Conservation (phyloP, 768 basidiomycete genomes). For the Multifurca ochricompacta region DNA sequence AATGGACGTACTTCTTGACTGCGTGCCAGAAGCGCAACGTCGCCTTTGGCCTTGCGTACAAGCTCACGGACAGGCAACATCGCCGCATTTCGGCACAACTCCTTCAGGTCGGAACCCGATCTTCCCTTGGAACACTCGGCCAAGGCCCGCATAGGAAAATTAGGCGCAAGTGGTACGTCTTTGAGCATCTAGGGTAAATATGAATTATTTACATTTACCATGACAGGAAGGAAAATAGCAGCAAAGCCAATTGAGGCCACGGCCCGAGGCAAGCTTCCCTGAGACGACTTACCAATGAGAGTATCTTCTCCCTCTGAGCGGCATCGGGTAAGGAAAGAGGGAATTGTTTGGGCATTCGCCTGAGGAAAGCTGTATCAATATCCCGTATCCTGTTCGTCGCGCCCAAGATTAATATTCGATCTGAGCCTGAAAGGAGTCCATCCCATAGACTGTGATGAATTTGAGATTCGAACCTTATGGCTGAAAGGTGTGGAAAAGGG, state of each 20-base stretch:
- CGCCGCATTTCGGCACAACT: slow-evolving; percentile 88
- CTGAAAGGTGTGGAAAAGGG: slow-evolving; percentile 5
- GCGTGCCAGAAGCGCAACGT: slow-evolving; percentile 42
- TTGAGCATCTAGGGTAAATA: slow-evolving; percentile 64
- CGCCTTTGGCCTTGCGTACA: slow-evolving; percentile 46
- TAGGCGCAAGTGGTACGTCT: slow-evolving; percentile 57
- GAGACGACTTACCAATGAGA: slow-evolving; percentile 50
- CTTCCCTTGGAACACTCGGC: slow-evolving; percentile 64
- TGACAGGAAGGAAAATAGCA: not conserved
- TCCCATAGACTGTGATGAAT: slow-evolving; percentile 73
- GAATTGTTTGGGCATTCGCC: slow-evolving; percentile 99
- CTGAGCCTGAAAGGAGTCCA: slow-evolving; percentile 72
- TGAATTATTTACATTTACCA: not conserved
- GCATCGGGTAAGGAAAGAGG: slow-evolving; percentile 71
- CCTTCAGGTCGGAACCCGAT: slow-evolving; percentile 87
- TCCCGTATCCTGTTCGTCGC: slow-evolving; percentile 95
- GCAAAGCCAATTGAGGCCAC: not conserved
- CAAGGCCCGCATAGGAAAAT: slow-evolving; percentile 54
- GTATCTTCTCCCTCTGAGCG: slow-evolving; percentile 77
- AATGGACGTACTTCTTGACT: slow-evolving; percentile 35
- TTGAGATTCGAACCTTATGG: not conserved
- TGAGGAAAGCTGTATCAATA: slow-evolving; percentile 76
- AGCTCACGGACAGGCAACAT: slow-evolving; percentile 89
- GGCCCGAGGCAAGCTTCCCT: not conserved
- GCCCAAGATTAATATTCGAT: slow-evolving; percentile 84